These are phyloP conservation scores for Leucosporidium scottii DNA, from an alignment of 768 basidiomycete genomes.

Conservation along the genomic window DNA sequence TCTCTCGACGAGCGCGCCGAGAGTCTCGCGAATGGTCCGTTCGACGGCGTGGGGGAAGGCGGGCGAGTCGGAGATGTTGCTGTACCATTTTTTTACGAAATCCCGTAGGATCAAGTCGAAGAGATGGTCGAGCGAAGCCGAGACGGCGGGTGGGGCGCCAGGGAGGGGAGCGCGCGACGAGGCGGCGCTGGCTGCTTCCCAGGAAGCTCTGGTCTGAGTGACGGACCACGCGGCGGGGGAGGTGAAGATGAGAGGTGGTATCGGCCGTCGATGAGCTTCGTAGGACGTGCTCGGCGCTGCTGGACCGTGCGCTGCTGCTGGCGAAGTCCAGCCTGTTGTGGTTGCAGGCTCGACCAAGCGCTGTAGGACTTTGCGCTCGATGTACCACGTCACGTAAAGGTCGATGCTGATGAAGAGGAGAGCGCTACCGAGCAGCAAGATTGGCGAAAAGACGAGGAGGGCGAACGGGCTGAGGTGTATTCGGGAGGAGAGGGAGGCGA, in stretches of 20 bases:
- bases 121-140: slow-evolving; percentile 21
- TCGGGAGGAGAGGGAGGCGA: background rate
- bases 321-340: background rate
- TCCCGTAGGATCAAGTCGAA: slow-evolving; percentile 63
- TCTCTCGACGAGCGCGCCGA: slow-evolving; percentile 56
- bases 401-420: background rate
- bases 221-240: slow-evolving; percentile 27
- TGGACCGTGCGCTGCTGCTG: background rate
- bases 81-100: slow-evolving; percentile 87
- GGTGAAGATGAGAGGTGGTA: slow-evolving; percentile 25
- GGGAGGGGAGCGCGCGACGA: background rate
- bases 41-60: slow-evolving; percentile 84
- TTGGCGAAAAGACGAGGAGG: background rate
- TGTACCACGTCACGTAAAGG: background rate
- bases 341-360: background rate
- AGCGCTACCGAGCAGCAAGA: background rate
- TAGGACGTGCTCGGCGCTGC: background rate
- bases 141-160: slow-evolving; percentile 16
- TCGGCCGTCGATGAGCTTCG: background rate
- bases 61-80: slow-evolving; percentile 71
- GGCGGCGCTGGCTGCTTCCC: slow-evolving; percentile 15
- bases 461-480: background rate
- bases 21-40: slow-evolving; percentile 58
- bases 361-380: background rate
- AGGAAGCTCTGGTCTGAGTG: slow-evolving; percentile 23